Evolutionary conservation across 805 yeast genomes (phyloP).

Genomic region (Saccharomycopsis sp.): DNA sequence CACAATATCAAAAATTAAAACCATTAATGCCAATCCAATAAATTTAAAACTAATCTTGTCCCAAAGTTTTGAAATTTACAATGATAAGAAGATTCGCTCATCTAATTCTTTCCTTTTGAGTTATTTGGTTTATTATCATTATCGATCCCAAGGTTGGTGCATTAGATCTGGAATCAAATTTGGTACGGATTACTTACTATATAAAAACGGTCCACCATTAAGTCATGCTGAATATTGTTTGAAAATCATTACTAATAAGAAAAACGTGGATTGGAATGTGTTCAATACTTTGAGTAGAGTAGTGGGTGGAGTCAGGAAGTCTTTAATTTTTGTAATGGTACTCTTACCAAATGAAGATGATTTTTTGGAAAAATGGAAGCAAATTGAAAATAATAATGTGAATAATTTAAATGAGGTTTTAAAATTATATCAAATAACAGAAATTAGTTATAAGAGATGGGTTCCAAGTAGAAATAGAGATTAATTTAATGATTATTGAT

Average conservation of each 20-base stretch:
- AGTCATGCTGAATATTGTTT: constrained; percentile 86
- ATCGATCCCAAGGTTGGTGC: constrained; percentile 89
- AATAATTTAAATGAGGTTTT: no score
- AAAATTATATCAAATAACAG: constrained; percentile 53
- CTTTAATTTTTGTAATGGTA: constrained; percentile 55
- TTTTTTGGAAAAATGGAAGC: no score
- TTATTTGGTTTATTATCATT: constrained; percentile 77
- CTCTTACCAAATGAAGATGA: no score
- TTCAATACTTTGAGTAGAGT: constrained; percentile 67
- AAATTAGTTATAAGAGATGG: constrained; percentile 72
- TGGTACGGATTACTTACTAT: constrained; percentile 76
- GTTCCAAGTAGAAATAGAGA: constrained; percentile 77
- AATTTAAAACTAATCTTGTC: no score
- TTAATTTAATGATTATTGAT: constrained; percentile 26
- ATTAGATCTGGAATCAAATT: constrained; percentile 86
- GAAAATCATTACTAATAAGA: constrained; percentile 30
- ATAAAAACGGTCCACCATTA: constrained; percentile 90
- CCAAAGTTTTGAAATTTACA: no score
- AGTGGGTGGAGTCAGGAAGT: constrained; percentile 78
- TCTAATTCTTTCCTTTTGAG: constrained; percentile 31
- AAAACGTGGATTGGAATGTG: constrained; percentile 32
- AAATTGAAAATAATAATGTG: no score
- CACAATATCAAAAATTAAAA: constrained; percentile 37
- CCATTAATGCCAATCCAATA: constrained; percentile 19
- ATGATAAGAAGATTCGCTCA: no score